Evolutionary conservation across 2,329 filamentous ascomycete genomes (phyloP).

Genomic region (Penicillium sp.): DNA sequence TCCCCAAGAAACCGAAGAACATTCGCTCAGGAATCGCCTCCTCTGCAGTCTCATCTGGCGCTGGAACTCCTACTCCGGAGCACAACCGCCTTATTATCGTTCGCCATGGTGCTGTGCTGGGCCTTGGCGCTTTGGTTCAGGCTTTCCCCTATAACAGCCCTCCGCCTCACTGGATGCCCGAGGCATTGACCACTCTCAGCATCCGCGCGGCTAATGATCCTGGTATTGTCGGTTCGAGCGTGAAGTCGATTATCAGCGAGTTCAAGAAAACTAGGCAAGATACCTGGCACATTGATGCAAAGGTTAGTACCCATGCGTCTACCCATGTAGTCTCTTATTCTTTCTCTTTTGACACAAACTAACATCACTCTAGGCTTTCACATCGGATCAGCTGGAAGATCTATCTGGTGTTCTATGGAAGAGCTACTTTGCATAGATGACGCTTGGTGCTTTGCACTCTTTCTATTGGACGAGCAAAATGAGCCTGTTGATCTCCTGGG

Average conservation of each 20-base stretch:
- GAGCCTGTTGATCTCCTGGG: not conserved
- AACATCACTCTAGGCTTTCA: constrained; percentile 67
- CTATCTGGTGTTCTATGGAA: constrained; percentile 97
- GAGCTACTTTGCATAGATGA: constrained; percentile 84
- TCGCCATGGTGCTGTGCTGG: constrained; percentile 86
- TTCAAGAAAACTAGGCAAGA: constrained; percentile 99
- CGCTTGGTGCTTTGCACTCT: not conserved
- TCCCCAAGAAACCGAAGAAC: constrained; percentile 65
- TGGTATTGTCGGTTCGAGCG: constrained; percentile 91
- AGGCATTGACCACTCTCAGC: constrained; percentile 81
- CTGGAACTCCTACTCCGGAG: constrained; percentile 52
- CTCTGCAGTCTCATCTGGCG: constrained; percentile 45
- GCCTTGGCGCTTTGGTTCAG: constrained; percentile 84
- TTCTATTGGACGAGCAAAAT: not conserved
- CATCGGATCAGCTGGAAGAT: constrained; percentile 88
- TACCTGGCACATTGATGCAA: constrained; percentile 96
- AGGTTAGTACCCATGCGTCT: constrained; percentile 60
- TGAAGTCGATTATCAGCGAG: constrained; percentile 88
- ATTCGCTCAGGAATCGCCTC: constrained; percentile 36
- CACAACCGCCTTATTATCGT: constrained; percentile 73
- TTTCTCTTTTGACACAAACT: constrained; percentile 6
- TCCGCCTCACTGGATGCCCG: constrained; percentile 90
- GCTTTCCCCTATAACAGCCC: constrained; percentile 96
- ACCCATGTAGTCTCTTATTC: not conserved
- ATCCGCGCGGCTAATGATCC: constrained; percentile 82